A percentile compares a stretch with the other conserved stretches of the same genome.
Conservation (phyloP, 345 rosid species). For the Tarenaya hassleriana region DNA sequence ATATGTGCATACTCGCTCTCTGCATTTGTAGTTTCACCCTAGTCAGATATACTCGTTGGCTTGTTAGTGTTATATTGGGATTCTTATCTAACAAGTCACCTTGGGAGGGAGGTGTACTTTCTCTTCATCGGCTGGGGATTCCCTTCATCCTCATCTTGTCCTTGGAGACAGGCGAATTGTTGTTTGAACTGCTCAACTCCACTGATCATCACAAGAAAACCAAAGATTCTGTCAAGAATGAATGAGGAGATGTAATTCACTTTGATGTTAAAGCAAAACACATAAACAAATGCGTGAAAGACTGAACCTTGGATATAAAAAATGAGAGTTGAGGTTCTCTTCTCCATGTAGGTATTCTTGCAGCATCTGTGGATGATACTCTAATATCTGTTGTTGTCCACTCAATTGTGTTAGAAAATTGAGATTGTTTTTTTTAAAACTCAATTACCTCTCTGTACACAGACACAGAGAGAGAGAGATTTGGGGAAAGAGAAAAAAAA, state of each 20-base stretch:
- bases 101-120: conserved; percentile 81
- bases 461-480: not conserved
- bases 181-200: conserved; percentile 75
- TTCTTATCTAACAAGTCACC: conserved; percentile 36
- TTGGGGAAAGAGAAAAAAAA: not conserved
- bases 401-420: not conserved
- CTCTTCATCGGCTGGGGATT: conserved; percentile 48
- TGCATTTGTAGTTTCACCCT: conserved; percentile 13
- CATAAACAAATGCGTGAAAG: not conserved
- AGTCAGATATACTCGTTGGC: no score
- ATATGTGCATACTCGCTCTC: conserved; percentile 62
- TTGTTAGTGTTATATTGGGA: not conserved
- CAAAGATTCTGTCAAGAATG: conserved; percentile 2
- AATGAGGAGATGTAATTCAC: no score
- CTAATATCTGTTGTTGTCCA: conserved; percentile 56
- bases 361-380: conserved; percentile 82
- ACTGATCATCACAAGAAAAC: conserved; percentile 33
- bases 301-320: conserved; percentile 81
- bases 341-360: conserved; percentile 65
- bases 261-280: no score
- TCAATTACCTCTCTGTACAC: no score
- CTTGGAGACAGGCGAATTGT: conserved; percentile 89
- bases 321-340: conserved; percentile 55
- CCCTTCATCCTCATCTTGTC: conserved; percentile 37
- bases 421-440: no score